Evolutionary conservation across 148 eudicot genomes (phyloP).

Genomic region (Fagopyrum homotropicum): DNA sequence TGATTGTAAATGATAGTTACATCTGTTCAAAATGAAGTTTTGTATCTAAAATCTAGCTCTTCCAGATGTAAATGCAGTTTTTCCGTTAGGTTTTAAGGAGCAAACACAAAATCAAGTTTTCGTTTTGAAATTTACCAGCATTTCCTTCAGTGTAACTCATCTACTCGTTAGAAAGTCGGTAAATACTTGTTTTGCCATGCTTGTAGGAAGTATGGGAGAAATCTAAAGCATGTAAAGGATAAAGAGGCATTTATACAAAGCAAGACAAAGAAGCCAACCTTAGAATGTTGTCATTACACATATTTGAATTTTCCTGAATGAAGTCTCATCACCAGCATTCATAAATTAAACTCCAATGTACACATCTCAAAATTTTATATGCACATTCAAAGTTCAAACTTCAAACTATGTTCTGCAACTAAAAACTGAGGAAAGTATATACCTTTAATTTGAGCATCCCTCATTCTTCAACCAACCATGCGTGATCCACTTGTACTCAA

Average conservation of each 20-base stretch:
- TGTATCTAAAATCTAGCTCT: background rate
- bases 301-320: slow-evolving; percentile 27
- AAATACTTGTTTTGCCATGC: background rate
- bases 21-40: background rate
- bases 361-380: slow-evolving; percentile 34
- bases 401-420: background rate
- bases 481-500: background rate
- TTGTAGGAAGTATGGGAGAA: background rate
- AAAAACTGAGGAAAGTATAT: background rate
- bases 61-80: background rate
- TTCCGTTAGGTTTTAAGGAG: background rate
- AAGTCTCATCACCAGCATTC: slow-evolving; percentile 34
- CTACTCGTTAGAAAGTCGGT: background rate
- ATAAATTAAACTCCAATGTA: slow-evolving; percentile 18
- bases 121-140: background rate
- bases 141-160: background rate
- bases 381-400: background rate
- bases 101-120: background rate
- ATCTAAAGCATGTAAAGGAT: slow-evolving; percentile 21
- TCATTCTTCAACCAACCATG: background rate
- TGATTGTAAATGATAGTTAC: background rate
- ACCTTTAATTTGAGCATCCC: background rate
- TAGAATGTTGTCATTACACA: slow-evolving; percentile 22
- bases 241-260: slow-evolving; percentile 27
- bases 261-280: slow-evolving; percentile 29